phyloP scores from a whole-genome alignment of 495 filamentous ascomycete genomes.

The Ramalina intermedia region DNA sequence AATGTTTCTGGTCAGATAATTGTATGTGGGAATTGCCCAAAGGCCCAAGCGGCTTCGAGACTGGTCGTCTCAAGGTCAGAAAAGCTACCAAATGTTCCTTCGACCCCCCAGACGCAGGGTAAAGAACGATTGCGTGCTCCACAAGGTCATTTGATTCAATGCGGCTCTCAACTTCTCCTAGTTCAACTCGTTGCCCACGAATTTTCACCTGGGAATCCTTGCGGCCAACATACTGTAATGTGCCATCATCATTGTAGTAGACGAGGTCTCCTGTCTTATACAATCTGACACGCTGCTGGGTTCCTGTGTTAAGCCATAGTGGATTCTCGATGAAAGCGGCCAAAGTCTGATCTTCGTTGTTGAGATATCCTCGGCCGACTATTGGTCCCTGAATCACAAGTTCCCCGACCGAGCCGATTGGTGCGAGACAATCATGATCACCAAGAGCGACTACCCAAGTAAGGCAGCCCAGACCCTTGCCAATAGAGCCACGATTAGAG shows the following conservation, averaged over 20 bases:
- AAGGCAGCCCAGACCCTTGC: constrained; percentile 13
- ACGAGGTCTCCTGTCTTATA: constrained; percentile 26
- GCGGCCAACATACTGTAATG: constrained; percentile 19
- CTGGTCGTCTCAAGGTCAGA: too few species aligned
- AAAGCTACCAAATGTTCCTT: too few species aligned
- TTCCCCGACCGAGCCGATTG: constrained; percentile 27
- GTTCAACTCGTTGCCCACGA: constrained; percentile 6
- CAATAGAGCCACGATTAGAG: too few species aligned
- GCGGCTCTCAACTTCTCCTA: constrained; percentile 5
- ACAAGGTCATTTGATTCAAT: too few species aligned
- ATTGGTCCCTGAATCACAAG: constrained; percentile 25
- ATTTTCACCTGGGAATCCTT: constrained; percentile 13
- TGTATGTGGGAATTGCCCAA: too few species aligned
- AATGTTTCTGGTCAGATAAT: too few species aligned
- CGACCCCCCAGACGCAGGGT: too few species aligned
- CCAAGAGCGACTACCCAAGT: constrained; percentile 23
- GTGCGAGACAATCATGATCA: constrained; percentile 20
- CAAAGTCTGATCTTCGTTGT: constrained; percentile 18
- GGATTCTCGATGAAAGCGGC: constrained; percentile 20
- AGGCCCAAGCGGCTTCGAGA: too few species aligned
- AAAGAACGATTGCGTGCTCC: too few species aligned
- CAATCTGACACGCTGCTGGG: neutral
- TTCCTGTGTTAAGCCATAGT: neutral
- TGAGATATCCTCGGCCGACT: constrained; percentile 23
- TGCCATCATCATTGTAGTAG: constrained; percentile 20